These are phyloP conservation scores for Geosmithia morbida DNA, from an alignment of 2,329 filamentous ascomycete genomes.

Conservation along the genomic window DNA sequence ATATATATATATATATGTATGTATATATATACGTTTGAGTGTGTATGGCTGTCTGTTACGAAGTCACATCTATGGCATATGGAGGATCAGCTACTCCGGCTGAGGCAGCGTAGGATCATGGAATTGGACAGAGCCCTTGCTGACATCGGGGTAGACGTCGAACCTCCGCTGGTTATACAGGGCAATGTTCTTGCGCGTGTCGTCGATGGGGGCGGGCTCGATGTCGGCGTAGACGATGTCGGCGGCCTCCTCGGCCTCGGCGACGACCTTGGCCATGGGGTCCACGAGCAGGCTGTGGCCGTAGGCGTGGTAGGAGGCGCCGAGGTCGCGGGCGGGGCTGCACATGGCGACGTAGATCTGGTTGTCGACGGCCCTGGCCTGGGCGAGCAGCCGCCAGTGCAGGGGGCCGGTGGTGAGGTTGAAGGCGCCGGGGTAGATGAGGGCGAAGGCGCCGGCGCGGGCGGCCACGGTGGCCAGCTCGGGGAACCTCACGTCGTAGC, in stretches of 20 bases:
- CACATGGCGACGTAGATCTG: slow-evolving; percentile 90
- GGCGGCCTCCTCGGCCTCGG: slow-evolving; percentile 66
- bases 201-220: slow-evolving; percentile 51
- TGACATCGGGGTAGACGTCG: slow-evolving; percentile 90
- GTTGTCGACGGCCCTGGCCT: slow-evolving; percentile 81
- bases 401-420: slow-evolving; percentile 84
- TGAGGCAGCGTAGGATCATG: slow-evolving; percentile 12
- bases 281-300: slow-evolving; percentile 84
- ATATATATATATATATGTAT: too few relatives aligned
- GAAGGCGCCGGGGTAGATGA: slow-evolving; percentile 94
- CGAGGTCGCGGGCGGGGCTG: slow-evolving; percentile 71
- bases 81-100: slow-evolving; percentile 6
- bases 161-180: slow-evolving; percentile 75
- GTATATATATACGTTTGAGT: too few relatives aligned
- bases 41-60: too few relatives aligned
- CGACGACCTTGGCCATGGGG: slow-evolving; percentile 72
- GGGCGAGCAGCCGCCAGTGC: slow-evolving; percentile 77
- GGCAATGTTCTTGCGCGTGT: slow-evolving; percentile 71
- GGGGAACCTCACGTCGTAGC: slow-evolving; percentile 95
- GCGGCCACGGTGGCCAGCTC: slow-evolving; percentile 85
- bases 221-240: slow-evolving; percentile 62
- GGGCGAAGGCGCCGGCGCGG: slow-evolving; percentile 69
- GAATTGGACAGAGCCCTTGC: slow-evolving; percentile 34
- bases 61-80: too few relatives aligned
- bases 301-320: slow-evolving; percentile 73